Evolutionary conservation across 83 land plant genomes (phyloP).

Genomic region (Picea mariana): DNA sequence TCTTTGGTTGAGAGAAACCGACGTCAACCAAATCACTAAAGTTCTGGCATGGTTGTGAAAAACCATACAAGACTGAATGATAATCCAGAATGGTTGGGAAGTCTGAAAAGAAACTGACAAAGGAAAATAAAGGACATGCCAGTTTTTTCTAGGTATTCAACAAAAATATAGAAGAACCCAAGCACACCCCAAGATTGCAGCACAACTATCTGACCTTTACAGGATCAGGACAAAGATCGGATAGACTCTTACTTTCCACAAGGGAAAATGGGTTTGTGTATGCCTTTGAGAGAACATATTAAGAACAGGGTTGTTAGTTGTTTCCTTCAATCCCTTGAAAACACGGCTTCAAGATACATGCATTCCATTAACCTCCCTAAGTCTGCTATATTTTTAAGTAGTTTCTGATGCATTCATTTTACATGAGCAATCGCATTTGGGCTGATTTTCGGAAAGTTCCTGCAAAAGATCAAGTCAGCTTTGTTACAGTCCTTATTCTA

Average conservation of each 20-base stretch:
- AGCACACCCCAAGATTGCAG: background rate
- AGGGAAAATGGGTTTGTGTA: background rate
- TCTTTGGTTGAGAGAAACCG: background rate
- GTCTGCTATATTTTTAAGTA: background rate
- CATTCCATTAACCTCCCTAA: conserved; percentile 1
- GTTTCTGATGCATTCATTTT: background rate
- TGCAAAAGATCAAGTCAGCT: conserved; percentile 6
- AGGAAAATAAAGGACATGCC: background rate
- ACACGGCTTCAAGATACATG: background rate
- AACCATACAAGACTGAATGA: background rate
- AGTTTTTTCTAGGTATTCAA: background rate
- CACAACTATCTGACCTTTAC: conserved; percentile 2
- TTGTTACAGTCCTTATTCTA: background rate
- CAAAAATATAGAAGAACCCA: background rate
- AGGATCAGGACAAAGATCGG: background rate
- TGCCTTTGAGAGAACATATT: background rate
- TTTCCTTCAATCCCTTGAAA: background rate
- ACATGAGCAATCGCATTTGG: conserved; percentile 9
- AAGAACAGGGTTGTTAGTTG: background rate
- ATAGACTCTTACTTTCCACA: background rate
- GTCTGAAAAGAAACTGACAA: conserved; percentile 2
- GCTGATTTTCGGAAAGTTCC: conserved; percentile 13
- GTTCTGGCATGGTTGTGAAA: background rate
- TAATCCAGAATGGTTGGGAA: conserved; percentile 6
- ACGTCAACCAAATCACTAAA: background rate